phyloP scores from a whole-genome alignment of 495 filamentous ascomycete species.

The Massariosphaeria phaeospora region DNA sequence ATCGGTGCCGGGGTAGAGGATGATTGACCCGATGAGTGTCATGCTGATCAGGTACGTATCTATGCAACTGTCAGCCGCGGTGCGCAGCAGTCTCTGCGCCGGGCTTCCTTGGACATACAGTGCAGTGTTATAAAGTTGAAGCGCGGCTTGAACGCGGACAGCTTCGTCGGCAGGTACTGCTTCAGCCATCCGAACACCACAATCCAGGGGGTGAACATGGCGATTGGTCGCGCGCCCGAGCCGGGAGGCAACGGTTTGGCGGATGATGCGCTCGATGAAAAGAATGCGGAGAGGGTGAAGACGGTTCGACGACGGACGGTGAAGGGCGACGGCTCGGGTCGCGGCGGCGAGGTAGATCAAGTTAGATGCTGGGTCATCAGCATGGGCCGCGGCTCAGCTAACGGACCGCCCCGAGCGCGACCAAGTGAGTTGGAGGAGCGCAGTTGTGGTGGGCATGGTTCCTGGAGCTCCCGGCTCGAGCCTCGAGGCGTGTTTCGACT shows the following conservation, averaged over 20 bases:
- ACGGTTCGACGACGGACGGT: neutral
- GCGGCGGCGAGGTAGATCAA: no score
- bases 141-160: slow-evolving; percentile 52
- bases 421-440: no score
- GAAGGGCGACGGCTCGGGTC: no score
- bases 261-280: neutral
- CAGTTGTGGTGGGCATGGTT: no score
- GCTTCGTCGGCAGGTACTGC: slow-evolving; percentile 45
- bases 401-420: no score
- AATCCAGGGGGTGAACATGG: slow-evolving; percentile 36
- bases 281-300: neutral
- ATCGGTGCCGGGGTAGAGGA: slow-evolving; percentile 60
- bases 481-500: no score
- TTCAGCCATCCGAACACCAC: slow-evolving; percentile 44
- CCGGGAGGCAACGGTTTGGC: neutral
- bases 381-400: no score
- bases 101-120: slow-evolving; percentile 52
- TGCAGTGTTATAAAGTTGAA: slow-evolving; percentile 85
- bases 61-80: slow-evolving; percentile 34
- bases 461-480: no score
- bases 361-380: no score
- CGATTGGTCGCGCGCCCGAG: neutral
- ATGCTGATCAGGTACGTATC: slow-evolving; percentile 74
- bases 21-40: slow-evolving; percentile 65
- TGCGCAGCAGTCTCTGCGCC: neutral